Conservation (phyloP, 352 stramenopile species). For the Thalassiosira allenii region DNA sequence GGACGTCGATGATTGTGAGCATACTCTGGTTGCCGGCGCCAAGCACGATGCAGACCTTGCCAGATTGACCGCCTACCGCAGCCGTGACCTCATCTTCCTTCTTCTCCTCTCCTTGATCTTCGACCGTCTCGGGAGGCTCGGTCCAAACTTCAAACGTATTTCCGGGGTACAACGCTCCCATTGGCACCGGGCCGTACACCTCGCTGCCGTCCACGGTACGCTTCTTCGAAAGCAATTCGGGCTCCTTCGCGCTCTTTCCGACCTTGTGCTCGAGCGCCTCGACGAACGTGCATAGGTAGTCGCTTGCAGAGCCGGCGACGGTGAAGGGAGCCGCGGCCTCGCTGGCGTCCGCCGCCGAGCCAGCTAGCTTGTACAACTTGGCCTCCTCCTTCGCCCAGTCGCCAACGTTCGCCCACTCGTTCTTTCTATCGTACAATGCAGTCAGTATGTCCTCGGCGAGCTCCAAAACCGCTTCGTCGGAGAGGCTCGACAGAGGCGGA, state of each 20-base stretch:
- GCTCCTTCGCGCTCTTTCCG: conserved; percentile 4
- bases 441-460: conserved; percentile 21
- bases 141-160: conserved; percentile 38
- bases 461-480: neutral
- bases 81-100: neutral
- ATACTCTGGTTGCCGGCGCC: conserved; percentile 66
- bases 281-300: conserved; percentile 31
- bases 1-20: conserved; percentile 54
- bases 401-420: conserved; percentile 8
- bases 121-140: neutral
- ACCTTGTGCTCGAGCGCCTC: conserved; percentile 24
- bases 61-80: neutral
- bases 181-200: conserved; percentile 23
- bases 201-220: neutral
- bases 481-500: neutral
- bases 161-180: neutral
- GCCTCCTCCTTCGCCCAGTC: conserved; percentile 24
- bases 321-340: neutral
- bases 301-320: neutral
- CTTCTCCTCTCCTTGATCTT: no score
- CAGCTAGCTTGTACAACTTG: neutral
- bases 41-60: conserved; percentile 46
- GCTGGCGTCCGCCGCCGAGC: neutral
- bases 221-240: conserved; percentile 27
- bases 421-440: neutral